Base-by-base conservation (phyloP, 2,329 filamentous ascomycete genomes). In the Alternaria atra region DNA sequence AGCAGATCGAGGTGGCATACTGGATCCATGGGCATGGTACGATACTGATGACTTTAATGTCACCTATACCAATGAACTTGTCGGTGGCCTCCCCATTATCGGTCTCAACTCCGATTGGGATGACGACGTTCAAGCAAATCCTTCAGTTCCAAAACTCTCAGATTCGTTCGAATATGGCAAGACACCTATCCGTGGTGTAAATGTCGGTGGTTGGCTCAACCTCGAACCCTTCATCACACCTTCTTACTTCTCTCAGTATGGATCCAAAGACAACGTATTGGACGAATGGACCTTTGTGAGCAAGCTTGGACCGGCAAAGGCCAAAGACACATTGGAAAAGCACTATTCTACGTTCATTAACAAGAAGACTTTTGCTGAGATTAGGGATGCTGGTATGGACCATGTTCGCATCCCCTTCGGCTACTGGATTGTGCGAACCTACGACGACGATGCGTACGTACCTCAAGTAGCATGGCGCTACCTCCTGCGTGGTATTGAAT, bases 161-260 rank as follows among this genome's bases (percentile, higher is more conserved):
- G 84, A 94, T 62, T 72, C 84, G 1, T 97, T 94, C 86, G 88
- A 90, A 2, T 99, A 98, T 71, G 87, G 89, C 2, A 88, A 87
- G 23, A 89, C 85, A 55, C 93, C 94, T 2, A 93, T 96, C 25
- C 88, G 94, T 6, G 95, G 95, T 1, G 92, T 98, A 35, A 98
- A 97, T 71, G 77, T 98, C 1, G 95, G 95, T 52, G 95, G 95
- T 12, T 99, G 95, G 95, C 86, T 99, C 2, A 91, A 91, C 3
- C 82, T 99, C 12, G 95, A 99, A 73, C 95, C 95, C 0, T 97
- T 97, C 77, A 98, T 99, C 75, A 94, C 92, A 4, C 95, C 95
- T 0, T 97, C 94, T 0, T 85, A 97, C 27, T 99, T 99, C 80
- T 81, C 88, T 63, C 86, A 85, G 63, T 92, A 90, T 74, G 81